phyloP scores from a whole-genome alignment of 345 rosid species.

The Salix koriyanagi region DNA sequence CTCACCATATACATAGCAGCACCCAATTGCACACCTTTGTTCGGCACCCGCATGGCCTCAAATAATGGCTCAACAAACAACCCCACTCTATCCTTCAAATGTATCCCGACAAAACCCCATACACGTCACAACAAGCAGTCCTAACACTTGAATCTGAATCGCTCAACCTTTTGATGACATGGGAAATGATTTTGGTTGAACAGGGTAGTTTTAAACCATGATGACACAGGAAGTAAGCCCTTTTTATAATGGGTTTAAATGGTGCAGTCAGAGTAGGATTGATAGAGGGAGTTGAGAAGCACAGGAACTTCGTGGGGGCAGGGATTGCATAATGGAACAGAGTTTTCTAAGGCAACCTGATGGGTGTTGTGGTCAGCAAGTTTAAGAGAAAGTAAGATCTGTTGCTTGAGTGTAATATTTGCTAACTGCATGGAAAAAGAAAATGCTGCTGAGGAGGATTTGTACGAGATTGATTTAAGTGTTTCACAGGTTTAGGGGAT shows the following conservation, averaged over 20 bases:
- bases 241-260: conserved; percentile 12
- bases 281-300: conserved; percentile 16
- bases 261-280: conserved; percentile 12
- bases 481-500: not conserved
- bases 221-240: conserved; percentile 17
- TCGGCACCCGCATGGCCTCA: conserved; percentile 8
- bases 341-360: conserved; percentile 14
- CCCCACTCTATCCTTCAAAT: conserved; percentile 14
- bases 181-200: conserved; percentile 7
- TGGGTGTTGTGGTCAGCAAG: conserved; percentile 25
- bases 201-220: conserved; percentile 1
- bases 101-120: conserved; percentile 17
- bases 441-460: conserved; percentile 2
- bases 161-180: conserved; percentile 16
- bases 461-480: not conserved
- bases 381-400: conserved; percentile 13
- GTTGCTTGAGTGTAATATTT: conserved; percentile 18
- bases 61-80: conserved; percentile 10
- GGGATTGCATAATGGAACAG: not conserved
- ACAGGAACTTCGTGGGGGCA: conserved; percentile 11
- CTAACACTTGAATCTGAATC: conserved; percentile 24
- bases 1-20: conserved; percentile 18
- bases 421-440: conserved; percentile 9
- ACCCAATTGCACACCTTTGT: conserved; percentile 20
- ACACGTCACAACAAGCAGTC: conserved; percentile 9